These are phyloP conservation scores for Francoa sonchifolia DNA, from an alignment of 441 rosid species.

Conservation along the genomic window DNA sequence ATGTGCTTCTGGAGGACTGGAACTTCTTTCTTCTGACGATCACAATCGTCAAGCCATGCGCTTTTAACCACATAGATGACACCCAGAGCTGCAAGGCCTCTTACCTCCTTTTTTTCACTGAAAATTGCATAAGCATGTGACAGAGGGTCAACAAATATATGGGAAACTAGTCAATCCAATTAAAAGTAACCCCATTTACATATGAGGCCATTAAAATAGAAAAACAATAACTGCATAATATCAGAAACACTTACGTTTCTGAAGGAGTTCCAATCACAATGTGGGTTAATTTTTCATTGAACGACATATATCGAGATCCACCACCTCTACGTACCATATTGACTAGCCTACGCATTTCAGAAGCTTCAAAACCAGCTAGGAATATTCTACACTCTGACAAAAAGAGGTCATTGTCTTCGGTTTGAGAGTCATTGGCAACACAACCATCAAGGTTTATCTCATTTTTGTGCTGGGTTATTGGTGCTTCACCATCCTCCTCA, in stretches of 20 bases:
- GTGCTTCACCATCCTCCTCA: slow-evolving; percentile 30
- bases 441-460: slow-evolving; percentile 41
- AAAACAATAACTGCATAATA: slow-evolving; percentile 2
- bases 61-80: slow-evolving; percentile 69
- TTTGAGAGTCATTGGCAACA: slow-evolving; percentile 74
- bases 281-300: slow-evolving; percentile 74
- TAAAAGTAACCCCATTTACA: not conserved
- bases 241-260: slow-evolving; percentile 53
- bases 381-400: slow-evolving; percentile 80
- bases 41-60: slow-evolving; percentile 94
- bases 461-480: slow-evolving; percentile 22
- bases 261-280: slow-evolving; percentile 82
- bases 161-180: slow-evolving; percentile 7
- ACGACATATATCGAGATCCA: slow-evolving; percentile 63
- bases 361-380: slow-evolving; percentile 76
- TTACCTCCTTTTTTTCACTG: slow-evolving; percentile 81
- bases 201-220: not conserved
- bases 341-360: slow-evolving; percentile 72
- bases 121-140: slow-evolving; percentile 12
- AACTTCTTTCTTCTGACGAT: slow-evolving; percentile 61
- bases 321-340: slow-evolving; percentile 79
- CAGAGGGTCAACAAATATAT: slow-evolving; percentile 6
- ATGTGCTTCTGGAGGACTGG: slow-evolving; percentile 50
- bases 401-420: slow-evolving; percentile 75
- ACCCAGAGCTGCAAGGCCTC: slow-evolving; percentile 80